Conservation (phyloP, 345 rosid genomes). For the Cardamine occulta region DNA sequence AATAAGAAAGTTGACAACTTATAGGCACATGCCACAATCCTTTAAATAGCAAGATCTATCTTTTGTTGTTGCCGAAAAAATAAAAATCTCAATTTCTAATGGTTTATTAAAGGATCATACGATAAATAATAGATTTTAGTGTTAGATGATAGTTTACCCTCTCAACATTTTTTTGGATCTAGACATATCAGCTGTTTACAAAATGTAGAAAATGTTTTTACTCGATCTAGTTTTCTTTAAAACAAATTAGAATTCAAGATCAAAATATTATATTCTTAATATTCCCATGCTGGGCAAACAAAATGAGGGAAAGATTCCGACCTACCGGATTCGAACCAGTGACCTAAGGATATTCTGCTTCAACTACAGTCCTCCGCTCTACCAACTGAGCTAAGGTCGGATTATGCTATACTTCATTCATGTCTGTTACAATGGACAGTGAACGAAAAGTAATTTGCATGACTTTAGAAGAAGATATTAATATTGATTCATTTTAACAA, state of each 20-base stretch:
- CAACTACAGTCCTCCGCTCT: slow-evolving; percentile 98
- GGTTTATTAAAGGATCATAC: too few species aligned
- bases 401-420: neutral
- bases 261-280: neutral
- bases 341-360: slow-evolving; percentile 55
- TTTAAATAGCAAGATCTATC: neutral
- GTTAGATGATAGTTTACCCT: too few species aligned
- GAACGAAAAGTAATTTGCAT: too few species aligned
- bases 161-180: too few species aligned
- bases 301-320: slow-evolving; percentile 28
- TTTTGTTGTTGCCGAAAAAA: too few species aligned
- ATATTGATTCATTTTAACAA: too few species aligned
- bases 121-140: too few species aligned
- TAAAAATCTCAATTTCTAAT: too few species aligned
- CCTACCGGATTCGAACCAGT: slow-evolving; percentile 72
- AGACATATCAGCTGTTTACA: too few species aligned
- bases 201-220: too few species aligned
- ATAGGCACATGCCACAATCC: neutral
- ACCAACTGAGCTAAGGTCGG: slow-evolving; percentile 97
- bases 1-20: neutral
- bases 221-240: too few species aligned
- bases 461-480: too few species aligned
- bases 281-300: neutral
- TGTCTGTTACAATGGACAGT: neutral
- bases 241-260: neutral